Evolutionary conservation across 371 early-diverging fungal species (phyloP), one percentile per base, ranked within the genome.

Genomic region (Syncephalastrum sp.): DNA sequence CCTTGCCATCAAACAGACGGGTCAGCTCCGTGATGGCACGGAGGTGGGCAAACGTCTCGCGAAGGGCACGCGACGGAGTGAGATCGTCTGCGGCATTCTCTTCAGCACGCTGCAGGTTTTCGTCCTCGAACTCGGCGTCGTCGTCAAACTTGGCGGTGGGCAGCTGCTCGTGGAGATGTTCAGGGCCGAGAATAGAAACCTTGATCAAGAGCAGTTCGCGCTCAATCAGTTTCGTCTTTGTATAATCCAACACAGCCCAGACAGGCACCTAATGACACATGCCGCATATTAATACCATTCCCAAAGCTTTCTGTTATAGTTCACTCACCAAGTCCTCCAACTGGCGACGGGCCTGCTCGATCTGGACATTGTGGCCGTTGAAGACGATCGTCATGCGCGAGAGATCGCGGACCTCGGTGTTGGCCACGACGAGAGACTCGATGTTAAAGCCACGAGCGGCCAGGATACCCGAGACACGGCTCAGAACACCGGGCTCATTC

Each of bases 221-320:
- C 72, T 95, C 92, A 43, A 98, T 86, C 51, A 93, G 77, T 53
- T 81, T 85, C 44, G 86, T 85, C 53, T 84, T 82, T 43, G 94
- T 92, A 82, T 95, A 96, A 72, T 96, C 96, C 63, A 98, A 75
- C 17, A 96, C 98, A 29, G 96, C 98, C 96, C 96, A 98, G n/a
- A 97, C 93, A 45, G 97, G 97, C 21, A 96, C 87, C 87, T 87
- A 47, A 15, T 13, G 7, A 33, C 7, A 33, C 10, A 33, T 10
- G 38, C 10, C 7, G 8, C 10, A 33, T 10, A 10, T 33, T 33
- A 6, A 10, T 33, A 33, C 38, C 27, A 7, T 7, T 5, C 42
- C 6, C 24, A 33, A 27, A 12, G 19, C 21, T 42, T 24, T 45
- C 19, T 51, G 13, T 10, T 24, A 48, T n/a, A 8, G 2, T 21